Evolutionary conservation across 352 stramenopile species (phyloP), one percentile per base, ranked within the genome.

Genomic region (Globisporangium middletonii): DNA sequence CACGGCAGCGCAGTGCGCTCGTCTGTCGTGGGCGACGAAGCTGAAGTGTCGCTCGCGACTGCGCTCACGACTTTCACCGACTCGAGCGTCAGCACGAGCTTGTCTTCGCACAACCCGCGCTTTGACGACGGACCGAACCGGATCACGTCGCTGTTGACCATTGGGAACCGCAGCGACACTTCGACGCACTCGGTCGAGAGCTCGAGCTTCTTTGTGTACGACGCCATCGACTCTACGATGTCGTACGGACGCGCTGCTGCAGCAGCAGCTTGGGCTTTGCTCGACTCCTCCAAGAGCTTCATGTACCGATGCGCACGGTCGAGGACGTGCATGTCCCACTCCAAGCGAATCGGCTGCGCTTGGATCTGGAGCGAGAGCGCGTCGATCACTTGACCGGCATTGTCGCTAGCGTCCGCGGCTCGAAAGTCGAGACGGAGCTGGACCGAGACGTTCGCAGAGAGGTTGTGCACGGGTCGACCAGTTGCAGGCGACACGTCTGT

Each of bases 271-370:
- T 59, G 53, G 4, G 53, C 57, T 52, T 72, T 71, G 63, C 62
- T 23, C 0, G 73, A 73, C 44, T 89, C 76, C 67, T 94, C 82
- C 57, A 92, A 58, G 26, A 93, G 49, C 26, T 81, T 79, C 71
- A 93, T 75, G 42, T 90, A 64, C 16, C 79, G 75, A 59, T 92
- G 75, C 1, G 82, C 72, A 52, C 86, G 77, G 63, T 94, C 79
- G 23, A 95, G 65, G 41, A 95, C 62, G 63, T 92, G 86, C 84
- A 94, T 91, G 72, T 95, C 86, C 73, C 73, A 92, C 69, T 95
- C 86, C 11, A 95, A 52, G 2, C 92, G 54, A 45, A 95, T 67
- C 6, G 86, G 84, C 37, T 93, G 86, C 3, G 75, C 67, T 44
- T 89, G 86, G 43, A 92, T 68, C 54, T 80, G 73, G n/a, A 93